These are phyloP conservation scores for Monosporascus sp. DNA, from an alignment of 2,329 filamentous ascomycete genomes.

Conservation along the genomic window DNA sequence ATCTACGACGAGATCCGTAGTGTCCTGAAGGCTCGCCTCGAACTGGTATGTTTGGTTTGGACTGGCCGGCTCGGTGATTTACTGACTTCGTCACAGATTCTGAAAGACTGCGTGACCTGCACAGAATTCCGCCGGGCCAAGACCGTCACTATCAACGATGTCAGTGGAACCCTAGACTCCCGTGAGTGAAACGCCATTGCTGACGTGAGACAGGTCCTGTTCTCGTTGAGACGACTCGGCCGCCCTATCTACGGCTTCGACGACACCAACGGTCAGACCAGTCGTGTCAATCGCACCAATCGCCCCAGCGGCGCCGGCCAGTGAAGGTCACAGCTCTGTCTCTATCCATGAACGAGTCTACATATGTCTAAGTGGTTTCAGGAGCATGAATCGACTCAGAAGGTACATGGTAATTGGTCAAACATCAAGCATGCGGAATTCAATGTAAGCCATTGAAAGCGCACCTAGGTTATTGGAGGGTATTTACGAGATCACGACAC, in stretches of 20 bases:
- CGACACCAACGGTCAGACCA: constrained; percentile 25
- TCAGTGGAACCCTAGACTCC: constrained; percentile 28
- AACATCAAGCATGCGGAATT: not conserved
- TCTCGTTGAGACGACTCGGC: constrained; percentile 42
- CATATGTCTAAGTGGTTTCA: too few relatives aligned
- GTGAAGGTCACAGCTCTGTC: not conserved
- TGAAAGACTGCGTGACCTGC: constrained; percentile 43
- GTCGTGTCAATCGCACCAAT: not conserved
- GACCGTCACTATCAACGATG: constrained; percentile 59
- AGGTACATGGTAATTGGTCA: too few relatives aligned
- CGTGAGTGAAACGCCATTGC: constrained; percentile 1
- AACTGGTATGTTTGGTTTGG: constrained; percentile 31
- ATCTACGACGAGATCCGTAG: constrained; percentile 60
- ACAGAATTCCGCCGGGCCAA: constrained; percentile 51
- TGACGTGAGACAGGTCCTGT: constrained; percentile 42
- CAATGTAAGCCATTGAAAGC: not conserved
- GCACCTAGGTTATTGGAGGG: not conserved
- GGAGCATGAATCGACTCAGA: too few relatives aligned
- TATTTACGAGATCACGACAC: not conserved
- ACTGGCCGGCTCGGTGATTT: not conserved
- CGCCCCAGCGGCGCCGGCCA: not conserved
- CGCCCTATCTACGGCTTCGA: constrained; percentile 55
- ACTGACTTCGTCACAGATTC: constrained; percentile 35
- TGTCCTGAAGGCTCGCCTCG: constrained; percentile 45
- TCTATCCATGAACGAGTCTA: too few relatives aligned